phyloP scores from a whole-genome alignment of 441 rosid species.

The Raphanus hybrid region DNA sequence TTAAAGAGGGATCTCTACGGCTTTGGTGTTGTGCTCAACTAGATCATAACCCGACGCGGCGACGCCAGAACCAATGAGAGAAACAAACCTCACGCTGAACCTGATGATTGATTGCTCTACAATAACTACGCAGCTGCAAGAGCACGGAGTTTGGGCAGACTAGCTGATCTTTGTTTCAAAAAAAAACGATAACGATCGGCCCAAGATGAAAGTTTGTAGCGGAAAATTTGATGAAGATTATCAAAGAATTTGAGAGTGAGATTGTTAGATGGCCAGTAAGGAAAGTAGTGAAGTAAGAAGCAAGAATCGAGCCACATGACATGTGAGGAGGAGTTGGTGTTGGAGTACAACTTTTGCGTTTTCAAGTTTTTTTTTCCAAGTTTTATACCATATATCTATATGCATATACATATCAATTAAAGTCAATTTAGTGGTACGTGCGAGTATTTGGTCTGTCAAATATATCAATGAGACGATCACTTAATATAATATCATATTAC shows the following conservation, averaged over 20 bases:
- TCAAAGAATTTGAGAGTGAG: no score
- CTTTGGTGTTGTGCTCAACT: constrained; percentile 79
- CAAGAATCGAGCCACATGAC: no score
- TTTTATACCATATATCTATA: not conserved
- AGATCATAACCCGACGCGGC: constrained; percentile 72
- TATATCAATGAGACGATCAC: not conserved
- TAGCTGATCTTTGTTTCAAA: constrained; percentile 68
- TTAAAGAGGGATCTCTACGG: constrained; percentile 81
- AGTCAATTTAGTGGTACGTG: not conserved
- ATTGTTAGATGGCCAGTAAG: no score
- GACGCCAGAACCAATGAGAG: constrained; percentile 57
- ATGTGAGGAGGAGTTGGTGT: no score
- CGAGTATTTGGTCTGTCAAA: not conserved
- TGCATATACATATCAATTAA: not conserved
- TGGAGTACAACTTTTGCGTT: constrained; percentile 22
- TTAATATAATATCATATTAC: not conserved
- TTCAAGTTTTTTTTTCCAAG: not conserved
- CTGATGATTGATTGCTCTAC: constrained; percentile 65
- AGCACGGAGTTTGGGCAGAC: constrained; percentile 61
- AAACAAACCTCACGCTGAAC: constrained; percentile 61
- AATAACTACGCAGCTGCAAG: constrained; percentile 51
- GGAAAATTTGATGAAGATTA: no score
- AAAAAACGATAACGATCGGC: constrained; percentile 67
- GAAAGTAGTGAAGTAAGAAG: no score
- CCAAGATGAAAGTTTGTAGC: constrained; percentile 51